Percentiles rank a stretch among this genome's conserved stretches.
These are phyloP conservation scores for Xylaria sp. DNA, from an alignment of 2,329 filamentous ascomycete genomes.

Conservation along the genomic window DNA sequence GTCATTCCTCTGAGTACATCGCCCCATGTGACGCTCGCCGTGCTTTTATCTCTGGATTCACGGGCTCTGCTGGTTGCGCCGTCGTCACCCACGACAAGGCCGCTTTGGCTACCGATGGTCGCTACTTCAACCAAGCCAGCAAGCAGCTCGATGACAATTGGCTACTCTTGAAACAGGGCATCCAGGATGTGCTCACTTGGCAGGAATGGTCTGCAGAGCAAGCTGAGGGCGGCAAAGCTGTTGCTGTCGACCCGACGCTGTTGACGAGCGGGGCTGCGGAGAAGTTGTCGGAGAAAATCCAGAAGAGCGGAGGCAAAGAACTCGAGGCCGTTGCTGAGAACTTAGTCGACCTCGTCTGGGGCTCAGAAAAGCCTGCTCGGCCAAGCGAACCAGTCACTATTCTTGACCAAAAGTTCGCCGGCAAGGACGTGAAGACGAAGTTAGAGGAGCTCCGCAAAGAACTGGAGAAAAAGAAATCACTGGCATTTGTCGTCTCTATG, in stretches of 20 bases:
- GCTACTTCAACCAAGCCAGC: constrained; percentile 96
- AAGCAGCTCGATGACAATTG: constrained; percentile 94
- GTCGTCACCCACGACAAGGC: constrained; percentile 89
- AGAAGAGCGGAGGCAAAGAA: constrained; percentile 83
- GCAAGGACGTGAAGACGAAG: constrained; percentile 85
- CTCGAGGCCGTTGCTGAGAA: constrained; percentile 82
- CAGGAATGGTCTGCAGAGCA: constrained; percentile 95
- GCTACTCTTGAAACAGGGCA: constrained; percentile 89
- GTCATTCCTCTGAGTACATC: constrained; percentile 97
- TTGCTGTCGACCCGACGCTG: constrained; percentile 90
- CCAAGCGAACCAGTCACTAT: constrained; percentile 81
- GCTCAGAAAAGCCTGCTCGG: constrained; percentile 73
- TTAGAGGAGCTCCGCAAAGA: constrained; percentile 89
- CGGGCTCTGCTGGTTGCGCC: constrained; percentile 92
- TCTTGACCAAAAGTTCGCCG: constrained; percentile 77
- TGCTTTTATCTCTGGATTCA: constrained; percentile 93
- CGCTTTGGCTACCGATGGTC: constrained; percentile 90
- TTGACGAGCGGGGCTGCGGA: constrained; percentile 73
- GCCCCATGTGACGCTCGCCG: constrained; percentile 92
- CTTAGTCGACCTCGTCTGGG: constrained; percentile 93
- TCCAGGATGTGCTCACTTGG: constrained; percentile 95
- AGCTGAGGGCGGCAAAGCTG: constrained; percentile 84
- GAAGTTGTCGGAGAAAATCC: constrained; percentile 86
- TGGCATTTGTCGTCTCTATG: constrained; percentile 91
- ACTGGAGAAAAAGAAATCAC: constrained; percentile 86